These are phyloP conservation scores for Oidiodendron maius DNA, from an alignment of 495 filamentous ascomycete species.

Conservation along the genomic window DNA sequence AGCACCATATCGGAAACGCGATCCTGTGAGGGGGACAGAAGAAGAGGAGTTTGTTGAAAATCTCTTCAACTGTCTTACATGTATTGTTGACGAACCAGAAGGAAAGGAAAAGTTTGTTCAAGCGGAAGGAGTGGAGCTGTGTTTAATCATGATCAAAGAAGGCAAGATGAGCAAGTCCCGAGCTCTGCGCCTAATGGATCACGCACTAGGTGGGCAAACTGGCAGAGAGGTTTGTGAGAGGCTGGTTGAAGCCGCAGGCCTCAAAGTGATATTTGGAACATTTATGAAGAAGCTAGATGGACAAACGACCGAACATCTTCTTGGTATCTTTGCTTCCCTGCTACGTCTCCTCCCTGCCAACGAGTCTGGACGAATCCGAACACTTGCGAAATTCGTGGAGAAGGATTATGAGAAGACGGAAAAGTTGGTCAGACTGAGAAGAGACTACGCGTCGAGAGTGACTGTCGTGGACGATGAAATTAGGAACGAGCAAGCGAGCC, in stretches of 20 bases:
- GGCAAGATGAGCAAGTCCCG: conserved; percentile 74
- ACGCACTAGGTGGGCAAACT: conserved; percentile 59
- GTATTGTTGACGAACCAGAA: conserved; percentile 64
- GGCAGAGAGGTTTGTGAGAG: conserved; percentile 57
- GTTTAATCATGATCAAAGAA: conserved; percentile 80
- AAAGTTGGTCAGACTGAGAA: conserved; percentile 62
- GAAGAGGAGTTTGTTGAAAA: conserved; percentile 96
- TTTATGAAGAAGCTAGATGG: conserved; percentile 86
- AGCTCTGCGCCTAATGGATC: conserved; percentile 76
- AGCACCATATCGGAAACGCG: conserved; percentile 81
- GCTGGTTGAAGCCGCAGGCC: conserved; percentile 75
- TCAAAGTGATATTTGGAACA: conserved; percentile 77
- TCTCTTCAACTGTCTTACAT: conserved; percentile 77
- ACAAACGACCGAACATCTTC: conserved; percentile 71
- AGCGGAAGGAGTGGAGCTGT: conserved; percentile 88
- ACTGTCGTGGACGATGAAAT: conserved; percentile 62
- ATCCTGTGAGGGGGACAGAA: conserved; percentile 78
- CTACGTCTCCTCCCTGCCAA: conserved; percentile 73
- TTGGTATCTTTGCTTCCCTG: conserved; percentile 84
- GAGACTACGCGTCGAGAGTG: conserved; percentile 64
- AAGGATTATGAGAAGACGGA: conserved; percentile 83
- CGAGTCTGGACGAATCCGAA: conserved; percentile 72
- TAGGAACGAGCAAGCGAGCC: conserved; percentile 41
- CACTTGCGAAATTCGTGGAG: conserved; percentile 92
- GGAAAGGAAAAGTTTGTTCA: conserved; percentile 83